phyloP scores from a whole-genome alignment of 768 basidiomycete species.

The Trametes punicea region DNA sequence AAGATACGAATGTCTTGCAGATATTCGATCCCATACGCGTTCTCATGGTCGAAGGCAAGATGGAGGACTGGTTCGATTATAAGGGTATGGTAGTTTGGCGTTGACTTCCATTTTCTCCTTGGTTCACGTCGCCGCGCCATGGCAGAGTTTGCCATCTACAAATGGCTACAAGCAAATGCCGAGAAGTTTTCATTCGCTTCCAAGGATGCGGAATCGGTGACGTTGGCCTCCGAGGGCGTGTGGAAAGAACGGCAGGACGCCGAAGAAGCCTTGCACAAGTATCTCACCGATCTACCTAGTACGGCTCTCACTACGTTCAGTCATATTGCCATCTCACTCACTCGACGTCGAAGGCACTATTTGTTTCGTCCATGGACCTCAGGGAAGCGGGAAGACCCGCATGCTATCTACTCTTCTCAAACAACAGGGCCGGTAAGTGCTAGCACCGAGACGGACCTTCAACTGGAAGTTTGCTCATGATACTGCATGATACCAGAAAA shows the following conservation, averaged over 20 bases:
- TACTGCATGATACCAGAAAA: constrained; percentile 42
- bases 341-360: constrained; percentile 52
- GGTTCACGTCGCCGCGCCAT: neutral
- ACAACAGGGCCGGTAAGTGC: constrained; percentile 47
- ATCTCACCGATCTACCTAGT: constrained; percentile 79
- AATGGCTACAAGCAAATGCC: constrained; percentile 69
- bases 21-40: constrained; percentile 91
- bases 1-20: constrained; percentile 35
- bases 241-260: constrained; percentile 90
- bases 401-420: constrained; percentile 55
- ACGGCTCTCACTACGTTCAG: constrained; percentile 24
- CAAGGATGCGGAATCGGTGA: constrained; percentile 19
- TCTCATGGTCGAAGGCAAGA: constrained; percentile 76
- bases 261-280: constrained; percentile 58
- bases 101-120: neutral
- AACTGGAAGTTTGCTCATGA: neutral
- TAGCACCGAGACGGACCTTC: neutral
- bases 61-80: constrained; percentile 83
- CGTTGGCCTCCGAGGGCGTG: constrained; percentile 38
- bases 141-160: constrained; percentile 68
- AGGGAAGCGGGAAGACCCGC: constrained; percentile 74
- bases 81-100: constrained; percentile 45
- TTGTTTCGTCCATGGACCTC: constrained; percentile 77
- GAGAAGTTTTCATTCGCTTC: constrained; percentile 41
- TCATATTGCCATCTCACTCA: neutral